A percentile compares a stretch with the other conserved stretches of the same genome.
phyloP scores from a whole-genome alignment of 2,329 filamentous ascomycete genomes.

The Endoconidiophora laricicola region DNA sequence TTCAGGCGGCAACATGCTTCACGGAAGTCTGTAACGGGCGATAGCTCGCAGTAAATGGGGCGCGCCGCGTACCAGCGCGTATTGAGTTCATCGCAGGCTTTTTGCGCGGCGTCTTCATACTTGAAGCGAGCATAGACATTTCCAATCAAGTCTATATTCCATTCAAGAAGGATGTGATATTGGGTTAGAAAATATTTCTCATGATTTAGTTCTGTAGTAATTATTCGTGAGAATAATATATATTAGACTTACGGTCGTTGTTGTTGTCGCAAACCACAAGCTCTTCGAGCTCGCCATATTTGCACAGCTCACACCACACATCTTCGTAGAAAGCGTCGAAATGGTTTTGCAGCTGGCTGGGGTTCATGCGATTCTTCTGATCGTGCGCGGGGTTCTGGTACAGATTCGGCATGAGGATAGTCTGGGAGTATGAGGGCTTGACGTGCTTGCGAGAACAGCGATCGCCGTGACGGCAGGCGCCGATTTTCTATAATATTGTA shows the following conservation, averaged over 20 bases:
- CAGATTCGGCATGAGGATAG: conserved; percentile 92
- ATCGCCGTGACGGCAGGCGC: conserved; percentile 94
- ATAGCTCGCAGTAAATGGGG: conserved; percentile 95
- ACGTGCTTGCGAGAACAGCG: conserved; percentile 97
- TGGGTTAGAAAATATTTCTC: conserved; percentile 16
- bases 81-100: conserved; percentile 87
- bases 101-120: conserved; percentile 92
- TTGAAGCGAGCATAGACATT: conserved; percentile 99
- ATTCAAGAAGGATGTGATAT: background rate
- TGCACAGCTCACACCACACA: conserved; percentile 99
- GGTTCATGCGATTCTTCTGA: conserved; percentile 91
- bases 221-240: conserved; percentile 13
- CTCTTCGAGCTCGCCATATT: conserved; percentile 94
- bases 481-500: conserved; percentile 63
- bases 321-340: conserved; percentile 99
- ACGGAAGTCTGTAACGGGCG: conserved; percentile 91
- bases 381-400: conserved; percentile 99
- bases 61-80: conserved; percentile 90
- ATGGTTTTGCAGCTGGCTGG: conserved; percentile 92
- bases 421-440: conserved; percentile 96
- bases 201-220: background rate
- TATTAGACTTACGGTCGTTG: conserved; percentile 60
- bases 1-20: conserved; percentile 95
- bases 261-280: conserved; percentile 98
- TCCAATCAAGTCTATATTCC: conserved; percentile 63